Evolutionary conservation across 1,284 basidiomycete genomes (phyloP).

Genomic region (Boletus semigastroideus): DNA sequence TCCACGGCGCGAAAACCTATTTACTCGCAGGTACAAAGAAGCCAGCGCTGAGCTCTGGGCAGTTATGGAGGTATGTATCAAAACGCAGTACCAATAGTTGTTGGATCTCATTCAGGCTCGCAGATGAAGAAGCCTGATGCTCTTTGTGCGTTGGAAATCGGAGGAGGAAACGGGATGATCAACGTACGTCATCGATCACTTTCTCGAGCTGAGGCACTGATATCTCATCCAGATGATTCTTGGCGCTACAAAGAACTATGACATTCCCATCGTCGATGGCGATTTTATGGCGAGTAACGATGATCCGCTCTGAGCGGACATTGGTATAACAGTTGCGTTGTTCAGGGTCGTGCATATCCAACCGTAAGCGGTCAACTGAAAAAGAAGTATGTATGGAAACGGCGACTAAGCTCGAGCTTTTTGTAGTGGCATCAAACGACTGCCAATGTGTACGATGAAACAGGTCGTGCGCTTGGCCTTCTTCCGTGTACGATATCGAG

Average conservation of each 20-base stretch:
- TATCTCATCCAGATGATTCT: conserved; percentile 32
- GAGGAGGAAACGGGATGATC: conserved; percentile 57
- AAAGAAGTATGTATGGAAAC: not conserved
- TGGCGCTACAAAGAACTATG: conserved; percentile 36
- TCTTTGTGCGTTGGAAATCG: conserved; percentile 47
- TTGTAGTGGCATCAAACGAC: conserved; percentile 37
- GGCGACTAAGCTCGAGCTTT: not conserved
- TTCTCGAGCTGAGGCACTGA: conserved; percentile 4
- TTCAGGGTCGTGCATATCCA: conserved; percentile 38
- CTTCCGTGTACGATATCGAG: conserved; percentile 37
- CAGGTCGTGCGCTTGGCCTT: conserved; percentile 31
- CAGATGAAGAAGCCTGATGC: conserved; percentile 39
- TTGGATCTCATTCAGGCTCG: conserved; percentile 8
- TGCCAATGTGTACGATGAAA: conserved; percentile 39
- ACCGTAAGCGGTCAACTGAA: conserved; percentile 22
- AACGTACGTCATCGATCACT: conserved; percentile 33
- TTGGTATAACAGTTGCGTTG: conserved; percentile 6
- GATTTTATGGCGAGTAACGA: conserved; percentile 50
- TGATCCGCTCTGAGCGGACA: not conserved
- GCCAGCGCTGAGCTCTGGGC: conserved; percentile 29
- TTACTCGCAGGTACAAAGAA: conserved; percentile 32
- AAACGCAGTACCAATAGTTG: not conserved
- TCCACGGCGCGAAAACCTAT: not conserved
- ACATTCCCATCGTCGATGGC: conserved; percentile 40
- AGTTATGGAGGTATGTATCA: conserved; percentile 22